phyloP scores from a whole-genome alignment of 1,284 basidiomycete genomes.

The Ceratobasidium papillatum region DNA sequence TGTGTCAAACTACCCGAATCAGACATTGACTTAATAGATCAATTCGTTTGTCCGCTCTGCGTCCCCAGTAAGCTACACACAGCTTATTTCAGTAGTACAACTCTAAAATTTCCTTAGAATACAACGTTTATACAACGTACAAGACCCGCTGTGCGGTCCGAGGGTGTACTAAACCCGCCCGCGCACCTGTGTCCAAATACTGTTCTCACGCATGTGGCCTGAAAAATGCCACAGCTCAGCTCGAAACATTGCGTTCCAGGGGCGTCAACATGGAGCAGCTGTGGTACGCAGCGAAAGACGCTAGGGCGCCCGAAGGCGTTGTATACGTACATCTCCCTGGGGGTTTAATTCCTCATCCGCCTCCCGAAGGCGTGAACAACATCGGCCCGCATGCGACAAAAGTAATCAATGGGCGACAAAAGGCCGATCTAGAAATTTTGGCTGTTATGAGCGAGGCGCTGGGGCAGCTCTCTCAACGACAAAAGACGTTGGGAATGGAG shows the following conservation, averaged over 20 bases:
- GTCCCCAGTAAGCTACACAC: constrained; percentile 65
- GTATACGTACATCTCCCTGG: constrained; percentile 31
- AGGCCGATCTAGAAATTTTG: constrained; percentile 19
- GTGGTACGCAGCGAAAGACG: constrained; percentile 42
- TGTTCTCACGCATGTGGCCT: constrained; percentile 83
- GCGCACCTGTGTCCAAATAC: constrained; percentile 82
- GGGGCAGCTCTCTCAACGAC: constrained; percentile 13
- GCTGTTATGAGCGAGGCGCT: constrained; percentile 11
- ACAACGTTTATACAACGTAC: constrained; percentile 76
- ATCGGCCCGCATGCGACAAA: constrained; percentile 17
- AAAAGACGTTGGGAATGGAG: constrained; percentile 2
- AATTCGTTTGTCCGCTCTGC: constrained; percentile 84
- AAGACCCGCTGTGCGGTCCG: constrained; percentile 67
- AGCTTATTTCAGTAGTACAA: neutral
- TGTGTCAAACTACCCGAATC: constrained; percentile 81
- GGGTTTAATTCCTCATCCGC: constrained; percentile 8
- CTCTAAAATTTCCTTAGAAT: constrained; percentile 56
- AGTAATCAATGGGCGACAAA: constrained; percentile 25
- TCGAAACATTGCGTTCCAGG: constrained; percentile 22
- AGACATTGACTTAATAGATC: constrained; percentile 82
- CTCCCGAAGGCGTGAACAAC: constrained; percentile 27
- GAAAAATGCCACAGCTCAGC: constrained; percentile 42
- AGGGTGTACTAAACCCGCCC: constrained; percentile 75
- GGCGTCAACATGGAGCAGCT: constrained; percentile 37
- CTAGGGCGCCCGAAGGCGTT: constrained; percentile 22